Percentiles rank a stretch among this genome's conserved stretches.
phyloP scores from a whole-genome alignment of 2,329 filamentous ascomycete genomes.

The Aureobasidium sp. region DNA sequence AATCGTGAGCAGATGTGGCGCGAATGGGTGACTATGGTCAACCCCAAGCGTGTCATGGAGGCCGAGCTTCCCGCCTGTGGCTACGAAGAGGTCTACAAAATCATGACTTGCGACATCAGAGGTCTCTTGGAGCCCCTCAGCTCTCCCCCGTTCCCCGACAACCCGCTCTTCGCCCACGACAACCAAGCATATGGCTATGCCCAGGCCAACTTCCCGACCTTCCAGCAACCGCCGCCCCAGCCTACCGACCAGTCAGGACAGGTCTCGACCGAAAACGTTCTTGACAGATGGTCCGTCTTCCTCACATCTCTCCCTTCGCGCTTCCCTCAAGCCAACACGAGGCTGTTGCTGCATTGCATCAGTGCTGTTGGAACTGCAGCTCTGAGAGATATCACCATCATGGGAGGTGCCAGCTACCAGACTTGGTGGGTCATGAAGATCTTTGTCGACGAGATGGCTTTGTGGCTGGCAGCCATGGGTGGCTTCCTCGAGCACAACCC shows the following conservation, averaged over 20 bases:
- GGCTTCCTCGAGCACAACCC: constrained; percentile 61
- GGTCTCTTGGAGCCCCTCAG: constrained; percentile 60
- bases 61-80: constrained; percentile 47
- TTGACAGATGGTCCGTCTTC: constrained; percentile 72
- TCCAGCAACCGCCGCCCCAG: constrained; percentile 22
- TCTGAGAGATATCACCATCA: constrained; percentile 71
- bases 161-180: constrained; percentile 27
- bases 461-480: constrained; percentile 81
- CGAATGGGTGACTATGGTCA: constrained; percentile 66
- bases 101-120: constrained; percentile 53
- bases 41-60: constrained; percentile 48
- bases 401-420: constrained; percentile 71
- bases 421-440: constrained; percentile 94
- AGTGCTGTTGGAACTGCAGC: constrained; percentile 67
- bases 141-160: constrained; percentile 28
- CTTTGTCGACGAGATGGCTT: constrained; percentile 89
- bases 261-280: constrained; percentile 49
- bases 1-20: constrained; percentile 93
- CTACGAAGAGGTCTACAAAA: constrained; percentile 48
- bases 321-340: constrained; percentile 64
- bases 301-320: constrained; percentile 57
- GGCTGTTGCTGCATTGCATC: constrained; percentile 67
- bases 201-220: constrained; percentile 36
- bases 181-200: constrained; percentile 31
- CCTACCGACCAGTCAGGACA: constrained; percentile 20